Conservation (phyloP, 495 filamentous ascomycete genomes). For the Trichoderma reesei region DNA sequence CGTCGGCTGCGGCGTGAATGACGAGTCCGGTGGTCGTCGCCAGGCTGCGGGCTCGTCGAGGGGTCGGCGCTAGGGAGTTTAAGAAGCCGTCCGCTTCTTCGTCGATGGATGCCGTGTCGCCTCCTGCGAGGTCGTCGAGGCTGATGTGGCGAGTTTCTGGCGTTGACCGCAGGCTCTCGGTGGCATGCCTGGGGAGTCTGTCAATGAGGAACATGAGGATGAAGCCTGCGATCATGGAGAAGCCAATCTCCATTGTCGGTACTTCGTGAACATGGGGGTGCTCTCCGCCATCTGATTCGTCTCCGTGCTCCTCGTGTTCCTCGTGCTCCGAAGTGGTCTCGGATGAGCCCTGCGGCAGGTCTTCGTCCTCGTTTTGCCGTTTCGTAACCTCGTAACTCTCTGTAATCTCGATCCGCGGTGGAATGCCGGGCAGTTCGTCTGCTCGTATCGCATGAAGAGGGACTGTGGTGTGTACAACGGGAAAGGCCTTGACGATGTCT, state of each 20-base stretch:
- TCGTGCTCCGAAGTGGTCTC: neutral
- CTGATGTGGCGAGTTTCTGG: slow-evolving; percentile 59
- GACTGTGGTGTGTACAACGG: neutral
- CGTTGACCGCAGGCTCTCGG: slow-evolving; percentile 42
- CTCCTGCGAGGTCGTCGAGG: slow-evolving; percentile 58
- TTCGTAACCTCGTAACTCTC: neutral
- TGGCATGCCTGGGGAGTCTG: slow-evolving; percentile 65
- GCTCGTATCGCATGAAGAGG: neutral
- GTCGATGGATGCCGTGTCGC: slow-evolving; percentile 28
- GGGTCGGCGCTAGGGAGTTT: slow-evolving; percentile 35
- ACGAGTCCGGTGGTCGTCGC: slow-evolving; percentile 86
- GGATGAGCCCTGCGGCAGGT: neutral
- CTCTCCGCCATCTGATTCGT: slow-evolving; percentile 17
- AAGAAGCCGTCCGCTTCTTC: slow-evolving; percentile 45
- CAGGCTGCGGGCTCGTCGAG: slow-evolving; percentile 42
- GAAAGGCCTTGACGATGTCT: neutral
- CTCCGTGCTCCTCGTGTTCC: slow-evolving; percentile 12
- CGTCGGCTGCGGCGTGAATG: slow-evolving; percentile 96
- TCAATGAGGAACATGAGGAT: slow-evolving; percentile 97
- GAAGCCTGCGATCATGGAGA: slow-evolving; percentile 81
- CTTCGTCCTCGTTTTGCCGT: neutral
- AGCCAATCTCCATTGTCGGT: slow-evolving; percentile 58
- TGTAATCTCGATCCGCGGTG: neutral
- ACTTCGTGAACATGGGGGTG: slow-evolving; percentile 24
- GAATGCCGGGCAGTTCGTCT: neutral